Evolutionary conservation across 2,329 filamentous ascomycete species (phyloP), one percentile per base, ranked within the genome.

Genomic region (Paecilomyces formosus): DNA sequence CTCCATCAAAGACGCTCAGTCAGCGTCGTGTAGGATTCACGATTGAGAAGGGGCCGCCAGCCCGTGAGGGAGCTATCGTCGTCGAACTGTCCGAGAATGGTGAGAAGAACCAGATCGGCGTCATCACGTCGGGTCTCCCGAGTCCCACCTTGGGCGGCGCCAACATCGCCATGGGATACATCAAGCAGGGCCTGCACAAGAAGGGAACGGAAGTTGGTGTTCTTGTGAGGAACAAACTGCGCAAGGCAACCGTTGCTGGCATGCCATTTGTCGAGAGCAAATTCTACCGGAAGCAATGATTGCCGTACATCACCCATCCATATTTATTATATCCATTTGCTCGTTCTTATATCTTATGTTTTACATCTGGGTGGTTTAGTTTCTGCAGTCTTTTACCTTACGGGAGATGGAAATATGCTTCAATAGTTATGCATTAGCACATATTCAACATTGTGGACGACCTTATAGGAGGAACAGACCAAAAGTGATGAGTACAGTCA

Each of bases 111-210:
- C 83, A 84, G 65, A 82, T 97, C 57, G 94, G 94, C 13, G 82
- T 80, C 35, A 81, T 99, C 62, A 99, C 94, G 4, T 96, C 90
- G 65, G 94, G 94, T 15, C 90, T 91, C 64, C 94, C 94, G 0
- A 92, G 88, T 70, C 94, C 94, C 2, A 90, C 88, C 0, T 78
- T 97, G 54, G 87, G 87, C 63, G 76, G 76, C 3, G 88, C 88
- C 79, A 97, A 97, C 74, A 93, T 99, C 62, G 92, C 93, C 58
- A 99, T 99, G 94, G 94, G 88, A 0, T 96, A 96, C 71, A 81
- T 97, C 70, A 85, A 86, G 75, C 86, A 89, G 62, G 90, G 90
- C 0, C 77, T 87, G 71, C 90, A 96, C 74, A 95, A 95, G 82
- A 81, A 84, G 31, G 92, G 91, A 11, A 96, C 91, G 0, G 87